A percentile compares a stretch with the other conserved stretches of the same genome.
Conservation (phyloP, 805 yeast genomes). For the Wickerhamomyces ciferrii region DNA sequence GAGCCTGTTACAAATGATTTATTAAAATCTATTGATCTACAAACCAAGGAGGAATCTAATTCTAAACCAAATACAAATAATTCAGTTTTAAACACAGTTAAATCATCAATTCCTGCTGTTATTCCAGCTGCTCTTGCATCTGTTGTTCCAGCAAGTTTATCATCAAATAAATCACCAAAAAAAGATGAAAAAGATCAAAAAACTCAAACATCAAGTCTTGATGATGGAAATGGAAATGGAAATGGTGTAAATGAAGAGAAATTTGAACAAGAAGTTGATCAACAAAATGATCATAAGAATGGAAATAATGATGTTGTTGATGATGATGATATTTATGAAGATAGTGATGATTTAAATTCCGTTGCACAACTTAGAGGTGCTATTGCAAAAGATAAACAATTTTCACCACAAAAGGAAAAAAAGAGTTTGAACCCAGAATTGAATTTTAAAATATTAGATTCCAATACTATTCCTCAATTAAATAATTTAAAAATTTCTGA, state of each 20-base stretch:
- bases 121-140: not conserved
- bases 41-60: too few species aligned
- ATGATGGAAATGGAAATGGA: not conserved
- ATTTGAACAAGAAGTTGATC: too few species aligned
- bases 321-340: not conserved
- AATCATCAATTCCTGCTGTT: not conserved
- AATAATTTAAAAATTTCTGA: too few species aligned
- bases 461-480: too few species aligned
- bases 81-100: not conserved
- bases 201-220: too few species aligned
- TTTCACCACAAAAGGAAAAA: not conserved
- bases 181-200: not conserved
- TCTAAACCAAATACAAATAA: not conserved
- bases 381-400: not conserved
- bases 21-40: too few species aligned
- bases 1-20: not conserved
- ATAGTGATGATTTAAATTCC: not conserved
- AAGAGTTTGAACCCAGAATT: not conserved
- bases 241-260: not conserved
- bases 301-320: constrained; percentile 2
- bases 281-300: too few species aligned
- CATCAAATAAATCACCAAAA: not conserved
- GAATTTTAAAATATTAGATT: too few species aligned
- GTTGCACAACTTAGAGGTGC: not conserved
- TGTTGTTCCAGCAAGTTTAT: not conserved